These are phyloP conservation scores for Brachypodium distachyon DNA, from an alignment of 202 grass and related monocot species.

Conservation along the genomic window DNA sequence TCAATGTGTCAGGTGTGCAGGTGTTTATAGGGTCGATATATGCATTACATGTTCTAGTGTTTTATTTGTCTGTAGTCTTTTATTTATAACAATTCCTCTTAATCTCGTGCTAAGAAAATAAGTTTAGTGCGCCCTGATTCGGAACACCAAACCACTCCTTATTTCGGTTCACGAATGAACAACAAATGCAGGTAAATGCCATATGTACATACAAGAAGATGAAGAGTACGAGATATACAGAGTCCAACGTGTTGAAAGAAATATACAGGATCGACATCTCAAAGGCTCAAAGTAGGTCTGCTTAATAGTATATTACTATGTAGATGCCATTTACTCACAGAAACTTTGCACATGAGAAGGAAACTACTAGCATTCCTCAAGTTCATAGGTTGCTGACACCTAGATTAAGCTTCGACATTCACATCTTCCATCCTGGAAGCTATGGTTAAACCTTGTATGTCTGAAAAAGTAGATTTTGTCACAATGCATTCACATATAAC, in stretches of 20 bases:
- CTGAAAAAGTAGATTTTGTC: conserved; percentile 23
- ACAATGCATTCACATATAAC: neutral
- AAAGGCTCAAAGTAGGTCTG: conserved; percentile 14
- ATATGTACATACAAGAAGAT: conserved; percentile 12
- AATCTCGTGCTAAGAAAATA: too few relatives aligned
- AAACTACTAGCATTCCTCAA: neutral
- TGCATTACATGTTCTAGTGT: too few relatives aligned
- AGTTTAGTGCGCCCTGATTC: too few relatives aligned
- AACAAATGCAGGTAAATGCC: neutral
- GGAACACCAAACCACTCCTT: neutral
- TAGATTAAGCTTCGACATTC: neutral
- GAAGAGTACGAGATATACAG: neutral
- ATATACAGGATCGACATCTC: conserved; percentile 15
- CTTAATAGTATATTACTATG: conserved; percentile 12
- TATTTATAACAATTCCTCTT: too few relatives aligned
- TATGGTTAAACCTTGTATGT: neutral
- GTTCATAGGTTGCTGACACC: neutral
- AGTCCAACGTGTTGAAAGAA: neutral
- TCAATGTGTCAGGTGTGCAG: too few relatives aligned
- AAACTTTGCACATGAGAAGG: neutral
- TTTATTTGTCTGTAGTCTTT: too few relatives aligned
- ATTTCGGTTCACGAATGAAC: neutral
- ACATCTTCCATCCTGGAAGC: neutral
- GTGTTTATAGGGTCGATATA: too few relatives aligned
- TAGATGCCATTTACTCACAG: conserved; percentile 8